These are phyloP conservation scores for Pontederia crassipes DNA, from an alignment of 176 grass and related monocot genomes.

Conservation along the genomic window DNA sequence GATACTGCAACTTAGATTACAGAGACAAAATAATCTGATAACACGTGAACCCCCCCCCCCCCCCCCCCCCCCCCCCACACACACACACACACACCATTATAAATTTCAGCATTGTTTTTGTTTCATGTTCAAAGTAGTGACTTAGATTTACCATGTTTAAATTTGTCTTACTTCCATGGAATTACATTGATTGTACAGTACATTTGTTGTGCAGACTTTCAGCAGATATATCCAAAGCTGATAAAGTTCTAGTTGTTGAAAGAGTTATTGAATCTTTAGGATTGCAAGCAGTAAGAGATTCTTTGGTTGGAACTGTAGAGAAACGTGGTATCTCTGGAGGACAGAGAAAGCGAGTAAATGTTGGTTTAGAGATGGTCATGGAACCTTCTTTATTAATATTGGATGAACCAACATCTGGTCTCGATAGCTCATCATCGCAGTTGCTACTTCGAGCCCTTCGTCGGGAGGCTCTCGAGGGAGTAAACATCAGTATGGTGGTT, in stretches of 20 bases:
- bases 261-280: conserved; percentile 79
- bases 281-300: conserved; percentile 68
- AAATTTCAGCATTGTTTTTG: too few species aligned
- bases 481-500: conserved; percentile 88
- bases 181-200: neutral
- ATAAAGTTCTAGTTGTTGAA: conserved; percentile 87
- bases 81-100: too few species aligned
- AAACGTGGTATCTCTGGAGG: conserved; percentile 86
- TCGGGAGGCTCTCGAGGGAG: conserved; percentile 77
- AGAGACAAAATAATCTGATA: too few species aligned
- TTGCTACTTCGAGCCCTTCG: conserved; percentile 66
- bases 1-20: too few species aligned
- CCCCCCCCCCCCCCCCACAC: too few species aligned
- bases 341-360: conserved; percentile 86
- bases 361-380: conserved; percentile 95
- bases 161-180: neutral
- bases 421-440: conserved; percentile 83
- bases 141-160: neutral
- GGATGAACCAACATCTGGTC: conserved; percentile 82
- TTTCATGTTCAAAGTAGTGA: neutral
- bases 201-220: conserved; percentile 43
- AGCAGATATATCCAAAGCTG: conserved; percentile 67
- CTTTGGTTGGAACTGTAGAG: conserved; percentile 82
- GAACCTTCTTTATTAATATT: conserved; percentile 77
- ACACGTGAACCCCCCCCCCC: too few species aligned